Conservation (phyloP, 352 stramenopile genomes). For the Pythium dissotocum region DNA sequence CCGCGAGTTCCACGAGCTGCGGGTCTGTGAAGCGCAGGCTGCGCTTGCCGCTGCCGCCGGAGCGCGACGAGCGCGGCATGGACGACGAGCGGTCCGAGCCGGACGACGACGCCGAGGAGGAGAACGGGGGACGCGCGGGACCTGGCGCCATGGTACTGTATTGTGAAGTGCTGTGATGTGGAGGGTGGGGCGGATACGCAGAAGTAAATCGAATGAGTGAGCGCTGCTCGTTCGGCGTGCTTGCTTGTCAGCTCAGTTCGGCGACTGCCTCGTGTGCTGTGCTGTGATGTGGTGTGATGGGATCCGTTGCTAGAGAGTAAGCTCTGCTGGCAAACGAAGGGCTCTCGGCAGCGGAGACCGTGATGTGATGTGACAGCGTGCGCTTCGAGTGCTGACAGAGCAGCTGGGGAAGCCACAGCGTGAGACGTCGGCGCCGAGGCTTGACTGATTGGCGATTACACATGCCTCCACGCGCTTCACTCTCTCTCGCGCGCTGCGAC, state of each 20-base stretch:
- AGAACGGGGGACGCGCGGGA: slow-evolving; percentile 1
- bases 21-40: slow-evolving; percentile 20
- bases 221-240: background rate
- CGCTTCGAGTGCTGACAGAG: background rate
- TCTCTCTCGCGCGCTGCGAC: slow-evolving; percentile 5
- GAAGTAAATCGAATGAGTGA: background rate
- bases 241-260: background rate
- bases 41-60: slow-evolving; percentile 14
- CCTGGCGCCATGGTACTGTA: slow-evolving; percentile 14
- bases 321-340: slow-evolving; percentile 4
- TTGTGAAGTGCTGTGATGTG: background rate
- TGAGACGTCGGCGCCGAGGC: slow-evolving; percentile 1
- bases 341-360: background rate
- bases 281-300: background rate
- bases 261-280: background rate
- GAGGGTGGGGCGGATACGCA: slow-evolving; percentile 7
- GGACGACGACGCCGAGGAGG: slow-evolving; percentile 15
- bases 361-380: slow-evolving; percentile 5
- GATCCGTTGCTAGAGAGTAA: slow-evolving; percentile 1
- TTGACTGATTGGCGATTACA: slow-evolving; percentile 4
- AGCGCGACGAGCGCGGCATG: slow-evolving; percentile 11
- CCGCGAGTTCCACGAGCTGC: slow-evolving; percentile 13
- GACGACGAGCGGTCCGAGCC: slow-evolving; percentile 19
- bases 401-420: background rate
- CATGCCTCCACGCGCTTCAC: background rate